phyloP scores from a whole-genome alignment of 495 filamentous ascomycete genomes.

The Elasticomyces elasticus region DNA sequence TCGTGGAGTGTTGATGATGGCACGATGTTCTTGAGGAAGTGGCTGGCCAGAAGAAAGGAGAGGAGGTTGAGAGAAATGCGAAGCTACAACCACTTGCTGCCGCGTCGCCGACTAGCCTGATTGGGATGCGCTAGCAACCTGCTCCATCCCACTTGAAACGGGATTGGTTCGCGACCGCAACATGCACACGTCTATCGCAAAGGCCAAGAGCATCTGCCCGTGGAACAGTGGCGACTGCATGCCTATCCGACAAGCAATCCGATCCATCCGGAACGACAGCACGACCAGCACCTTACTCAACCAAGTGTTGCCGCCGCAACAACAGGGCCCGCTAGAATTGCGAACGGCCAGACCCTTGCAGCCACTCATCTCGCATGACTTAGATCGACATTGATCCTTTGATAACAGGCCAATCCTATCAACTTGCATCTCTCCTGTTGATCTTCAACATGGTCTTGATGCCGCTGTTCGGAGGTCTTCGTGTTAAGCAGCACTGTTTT shows the following conservation, averaged over 20 bases:
- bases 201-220: not conserved
- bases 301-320: not conserved
- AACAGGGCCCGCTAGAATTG: slow-evolving; percentile 1
- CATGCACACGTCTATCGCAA: too few relatives aligned
- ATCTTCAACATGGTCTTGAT: too few relatives aligned
- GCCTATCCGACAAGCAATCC: not conserved
- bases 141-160: not conserved
- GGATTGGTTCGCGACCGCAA: not conserved
- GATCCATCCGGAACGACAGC: not conserved
- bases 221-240: not conserved
- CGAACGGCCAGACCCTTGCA: slow-evolving; percentile 1
- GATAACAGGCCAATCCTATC: not conserved
- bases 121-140: not conserved
- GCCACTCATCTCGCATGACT: slow-evolving; percentile 2
- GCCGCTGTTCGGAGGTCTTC: too few relatives aligned
- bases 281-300: too few relatives aligned
- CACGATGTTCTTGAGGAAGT: slow-evolving; percentile 6
- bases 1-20: slow-evolving; percentile 7
- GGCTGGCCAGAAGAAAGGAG: slow-evolving; percentile 2
- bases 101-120: slow-evolving; percentile 6
- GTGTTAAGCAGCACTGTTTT: too few relatives aligned
- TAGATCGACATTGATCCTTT: not conserved
- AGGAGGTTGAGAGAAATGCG: slow-evolving; percentile 11
- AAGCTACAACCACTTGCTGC: slow-evolving; percentile 12
- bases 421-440: too few relatives aligned